phyloP scores from a whole-genome alignment of 139 green algal genomes.

The Chlamydomonas schloesseri region DNA sequence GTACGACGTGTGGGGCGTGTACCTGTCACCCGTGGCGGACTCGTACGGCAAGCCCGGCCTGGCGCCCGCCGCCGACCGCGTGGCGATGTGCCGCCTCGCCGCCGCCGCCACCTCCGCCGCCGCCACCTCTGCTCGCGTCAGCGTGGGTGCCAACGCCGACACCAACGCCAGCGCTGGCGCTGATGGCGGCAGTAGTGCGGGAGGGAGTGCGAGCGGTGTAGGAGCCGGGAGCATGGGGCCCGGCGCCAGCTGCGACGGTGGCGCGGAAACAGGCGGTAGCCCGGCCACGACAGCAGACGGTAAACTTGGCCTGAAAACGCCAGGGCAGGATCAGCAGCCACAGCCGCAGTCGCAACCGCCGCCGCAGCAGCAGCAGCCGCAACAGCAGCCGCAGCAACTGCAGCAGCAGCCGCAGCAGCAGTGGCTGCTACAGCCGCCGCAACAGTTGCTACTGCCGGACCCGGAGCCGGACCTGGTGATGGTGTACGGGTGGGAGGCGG shows the following conservation, averaged over 20 bases:
- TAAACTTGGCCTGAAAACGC: too few relatives aligned
- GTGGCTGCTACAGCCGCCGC: too few relatives aligned
- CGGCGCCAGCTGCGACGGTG: too few relatives aligned
- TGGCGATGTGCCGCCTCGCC: constrained; percentile 80
- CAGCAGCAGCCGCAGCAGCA: too few relatives aligned
- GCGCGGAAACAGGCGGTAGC: too few relatives aligned
- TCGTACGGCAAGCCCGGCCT: constrained; percentile 84
- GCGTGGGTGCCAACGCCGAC: too few relatives aligned
- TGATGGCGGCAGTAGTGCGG: too few relatives aligned
- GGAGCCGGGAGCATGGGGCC: too few relatives aligned
- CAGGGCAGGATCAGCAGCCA: not conserved
- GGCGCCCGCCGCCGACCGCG: constrained; percentile 63
- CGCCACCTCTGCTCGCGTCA: not conserved
- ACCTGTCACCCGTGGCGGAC: constrained; percentile 87
- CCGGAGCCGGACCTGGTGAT: constrained; percentile 63
- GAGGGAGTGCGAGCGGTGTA: too few relatives aligned
- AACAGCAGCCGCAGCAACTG: not conserved
- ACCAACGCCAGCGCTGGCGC: too few relatives aligned
- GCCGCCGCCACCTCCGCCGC: constrained; percentile 1
- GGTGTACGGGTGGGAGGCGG: constrained; percentile 84
- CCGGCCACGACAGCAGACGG: too few relatives aligned
- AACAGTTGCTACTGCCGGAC: constrained; percentile 4
- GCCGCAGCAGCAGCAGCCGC: too few relatives aligned
- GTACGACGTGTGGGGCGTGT: constrained; percentile 80
- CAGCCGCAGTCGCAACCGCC: not conserved